Percentiles rank a stretch among this genome's conserved stretches.
Conservation (phyloP, 805 yeast genomes). For the Candida tallmaniae region DNA sequence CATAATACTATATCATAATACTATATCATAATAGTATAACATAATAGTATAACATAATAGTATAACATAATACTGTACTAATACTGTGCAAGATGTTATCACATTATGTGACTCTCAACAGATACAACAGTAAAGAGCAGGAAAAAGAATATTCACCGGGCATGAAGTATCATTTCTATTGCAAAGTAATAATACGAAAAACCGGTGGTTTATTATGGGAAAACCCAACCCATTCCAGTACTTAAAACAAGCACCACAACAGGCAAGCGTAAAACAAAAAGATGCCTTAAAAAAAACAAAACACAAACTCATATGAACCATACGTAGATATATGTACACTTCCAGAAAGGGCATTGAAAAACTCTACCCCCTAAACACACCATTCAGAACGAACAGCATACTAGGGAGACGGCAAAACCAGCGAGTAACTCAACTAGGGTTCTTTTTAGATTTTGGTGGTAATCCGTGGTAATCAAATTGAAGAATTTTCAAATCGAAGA, state of each 20-base stretch:
- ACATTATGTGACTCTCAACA: too few relatives aligned
- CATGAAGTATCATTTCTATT: constrained; percentile 44
- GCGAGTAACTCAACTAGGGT: constrained; percentile 6
- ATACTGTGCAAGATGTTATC: too few relatives aligned
- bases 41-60: too few relatives aligned
- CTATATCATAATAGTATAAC: too few relatives aligned
- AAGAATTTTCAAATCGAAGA: constrained; percentile 1
- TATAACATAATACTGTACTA: too few relatives aligned
- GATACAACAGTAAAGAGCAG: too few relatives aligned
- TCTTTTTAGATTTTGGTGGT: constrained; percentile 12
- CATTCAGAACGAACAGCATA: constrained; percentile 17
- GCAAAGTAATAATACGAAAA: constrained; percentile 40
- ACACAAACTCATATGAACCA: too few relatives aligned
- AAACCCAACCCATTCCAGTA: constrained; percentile 15
- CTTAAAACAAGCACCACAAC: constrained; percentile 20
- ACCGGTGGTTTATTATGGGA: constrained; percentile 44
- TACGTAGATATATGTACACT: too few relatives aligned
- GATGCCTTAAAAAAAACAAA: constrained; percentile 14
- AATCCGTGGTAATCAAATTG: constrained; percentile 31
- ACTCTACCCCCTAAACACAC: neutral
- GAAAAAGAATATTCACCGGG: constrained; percentile 41
- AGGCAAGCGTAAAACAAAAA: constrained; percentile 3
- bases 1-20: too few relatives aligned
- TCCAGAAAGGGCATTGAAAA: constrained; percentile 1
- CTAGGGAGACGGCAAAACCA: neutral